Conservation (phyloP, 2,329 filamentous ascomycete species). For the Pestalotiopsis fici region DNA sequence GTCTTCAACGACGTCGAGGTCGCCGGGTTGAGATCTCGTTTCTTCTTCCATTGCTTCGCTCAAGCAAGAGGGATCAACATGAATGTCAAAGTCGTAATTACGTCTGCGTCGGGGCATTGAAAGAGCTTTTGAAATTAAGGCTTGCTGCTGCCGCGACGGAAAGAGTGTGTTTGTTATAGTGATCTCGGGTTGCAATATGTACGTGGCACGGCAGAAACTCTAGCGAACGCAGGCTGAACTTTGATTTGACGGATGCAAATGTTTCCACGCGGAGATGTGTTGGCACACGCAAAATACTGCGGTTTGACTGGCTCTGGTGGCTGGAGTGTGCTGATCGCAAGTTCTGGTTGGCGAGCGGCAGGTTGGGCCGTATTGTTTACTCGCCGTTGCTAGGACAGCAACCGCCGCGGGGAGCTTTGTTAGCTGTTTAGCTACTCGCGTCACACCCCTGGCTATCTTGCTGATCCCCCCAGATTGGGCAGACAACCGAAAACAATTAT, state of each 20-base stretch:
- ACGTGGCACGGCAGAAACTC: not conserved
- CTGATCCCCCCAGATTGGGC: not conserved
- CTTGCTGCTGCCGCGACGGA: not conserved
- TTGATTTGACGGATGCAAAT: constrained; percentile 4
- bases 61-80: constrained; percentile 47
- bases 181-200: not conserved
- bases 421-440: not conserved
- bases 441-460: not conserved
- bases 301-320: not conserved
- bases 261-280: constrained; percentile 1
- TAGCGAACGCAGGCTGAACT: not conserved
- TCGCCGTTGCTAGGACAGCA: constrained; percentile 8
- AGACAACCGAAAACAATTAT: not conserved
- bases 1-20: constrained; percentile 8
- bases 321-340: not conserved
- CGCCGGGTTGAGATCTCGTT: constrained; percentile 11
- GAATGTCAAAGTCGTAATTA: constrained; percentile 48
- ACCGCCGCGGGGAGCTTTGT: not conserved
- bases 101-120: constrained; percentile 26
- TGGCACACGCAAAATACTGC: constrained; percentile 1
- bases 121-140: not conserved
- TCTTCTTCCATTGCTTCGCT: constrained; percentile 42
- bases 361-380: constrained; percentile 5
- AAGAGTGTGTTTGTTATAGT: constrained; percentile 7
- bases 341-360: constrained; percentile 5